Conservation (phyloP, 1,284 basidiomycete species). For the Cutaneotrichosporon spelunceum region DNA sequence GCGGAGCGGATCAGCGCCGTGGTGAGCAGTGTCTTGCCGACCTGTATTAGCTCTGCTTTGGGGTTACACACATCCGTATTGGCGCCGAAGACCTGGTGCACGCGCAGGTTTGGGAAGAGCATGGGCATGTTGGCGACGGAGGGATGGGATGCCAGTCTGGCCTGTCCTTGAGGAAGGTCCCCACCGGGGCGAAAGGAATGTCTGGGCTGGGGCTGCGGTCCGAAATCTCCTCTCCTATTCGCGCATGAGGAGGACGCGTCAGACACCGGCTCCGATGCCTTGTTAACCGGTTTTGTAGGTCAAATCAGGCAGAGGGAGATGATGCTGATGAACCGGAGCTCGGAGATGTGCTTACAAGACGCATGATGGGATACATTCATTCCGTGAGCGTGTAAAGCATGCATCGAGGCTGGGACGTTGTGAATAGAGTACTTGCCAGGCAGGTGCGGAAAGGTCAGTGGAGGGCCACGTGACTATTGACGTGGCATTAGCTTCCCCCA, state of each 20-base stretch:
- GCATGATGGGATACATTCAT: too few species aligned
- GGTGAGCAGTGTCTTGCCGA: slow-evolving; percentile 86
- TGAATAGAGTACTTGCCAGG: too few species aligned
- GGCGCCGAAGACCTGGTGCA: slow-evolving; percentile 84
- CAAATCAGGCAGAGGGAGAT: too few species aligned
- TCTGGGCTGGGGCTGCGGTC: not conserved
- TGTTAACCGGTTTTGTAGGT: too few species aligned
- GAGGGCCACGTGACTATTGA: too few species aligned
- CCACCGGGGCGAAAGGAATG: not conserved
- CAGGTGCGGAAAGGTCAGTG: too few species aligned
- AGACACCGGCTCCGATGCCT: not conserved
- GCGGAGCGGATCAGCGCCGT: slow-evolving; percentile 76
- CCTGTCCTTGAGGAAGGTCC: not conserved
- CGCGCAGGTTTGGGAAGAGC: slow-evolving; percentile 71
- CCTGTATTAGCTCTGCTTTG: slow-evolving; percentile 47
- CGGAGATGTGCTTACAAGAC: too few species aligned
- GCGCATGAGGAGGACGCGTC: not conserved
- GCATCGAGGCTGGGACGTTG: too few species aligned
- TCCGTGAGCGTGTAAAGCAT: too few species aligned
- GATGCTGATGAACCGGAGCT: too few species aligned
- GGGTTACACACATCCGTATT: slow-evolving; percentile 63
- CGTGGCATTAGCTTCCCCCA: too few species aligned
- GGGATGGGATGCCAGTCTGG: not conserved
- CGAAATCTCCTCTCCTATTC: not conserved
- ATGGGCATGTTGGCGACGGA: slow-evolving; percentile 42